phyloP scores from a whole-genome alignment of 371 early-diverging fungal genomes.

The Mortierella sp. region DNA sequence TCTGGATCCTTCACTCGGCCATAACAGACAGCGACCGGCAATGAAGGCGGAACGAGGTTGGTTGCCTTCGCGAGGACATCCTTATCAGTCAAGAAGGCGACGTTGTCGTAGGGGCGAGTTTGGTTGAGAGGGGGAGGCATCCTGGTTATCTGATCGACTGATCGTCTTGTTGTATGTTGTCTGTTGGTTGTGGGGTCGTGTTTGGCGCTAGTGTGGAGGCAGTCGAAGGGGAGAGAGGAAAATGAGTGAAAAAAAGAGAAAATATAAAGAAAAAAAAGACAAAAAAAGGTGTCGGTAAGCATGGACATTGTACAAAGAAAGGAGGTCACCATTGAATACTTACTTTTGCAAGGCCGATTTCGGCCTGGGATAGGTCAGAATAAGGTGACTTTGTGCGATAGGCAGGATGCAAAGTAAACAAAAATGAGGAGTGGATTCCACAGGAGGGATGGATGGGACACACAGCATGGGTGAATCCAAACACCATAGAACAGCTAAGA shows the following conservation, averaged over 20 bases:
- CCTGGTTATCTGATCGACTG: constrained; percentile 1
- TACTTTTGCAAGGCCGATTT: neutral
- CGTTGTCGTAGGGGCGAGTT: constrained; percentile 8
- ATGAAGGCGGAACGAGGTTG: neutral
- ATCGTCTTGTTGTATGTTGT: neutral
- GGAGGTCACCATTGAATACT: neutral
- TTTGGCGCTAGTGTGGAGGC: neutral
- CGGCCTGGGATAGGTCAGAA: neutral
- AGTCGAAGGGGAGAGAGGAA: neutral
- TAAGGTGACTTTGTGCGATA: neutral
- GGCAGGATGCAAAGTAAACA: neutral
- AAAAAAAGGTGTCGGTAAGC: neutral
- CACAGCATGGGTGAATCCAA: neutral
- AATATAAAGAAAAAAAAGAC: neutral
- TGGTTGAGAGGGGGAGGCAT: constrained; percentile 19
- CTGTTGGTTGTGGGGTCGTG: neutral
- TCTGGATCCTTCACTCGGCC: constrained; percentile 59
- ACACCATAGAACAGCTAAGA: neutral
- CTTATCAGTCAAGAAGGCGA: constrained; percentile 27
- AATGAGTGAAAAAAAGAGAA: neutral
- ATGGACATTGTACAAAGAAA: neutral
- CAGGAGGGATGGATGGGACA: neutral
- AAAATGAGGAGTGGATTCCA: neutral
- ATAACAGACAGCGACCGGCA: constrained; percentile 48
- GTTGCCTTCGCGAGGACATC: constrained; percentile 19